Evolutionary conservation across 768 basidiomycete genomes (phyloP).

Genomic region (Lactarius sp.): DNA sequence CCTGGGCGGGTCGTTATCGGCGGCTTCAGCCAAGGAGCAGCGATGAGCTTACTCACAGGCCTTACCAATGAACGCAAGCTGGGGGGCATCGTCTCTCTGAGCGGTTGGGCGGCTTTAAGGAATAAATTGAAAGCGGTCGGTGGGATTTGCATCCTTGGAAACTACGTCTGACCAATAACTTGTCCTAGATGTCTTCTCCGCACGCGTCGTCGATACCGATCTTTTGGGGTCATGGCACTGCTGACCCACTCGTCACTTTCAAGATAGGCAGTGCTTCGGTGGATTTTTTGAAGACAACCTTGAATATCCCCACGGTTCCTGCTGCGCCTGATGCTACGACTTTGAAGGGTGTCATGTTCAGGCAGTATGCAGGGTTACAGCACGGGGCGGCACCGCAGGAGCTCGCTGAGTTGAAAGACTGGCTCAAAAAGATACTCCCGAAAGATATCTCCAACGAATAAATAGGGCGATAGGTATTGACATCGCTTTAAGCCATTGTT

Average conservation of each 20-base stretch:
- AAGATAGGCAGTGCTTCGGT: conserved; percentile 50
- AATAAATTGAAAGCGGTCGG: conserved; percentile 61
- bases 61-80: conserved; percentile 62
- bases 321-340: conserved; percentile 37
- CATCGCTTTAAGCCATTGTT: neutral
- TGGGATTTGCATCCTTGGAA: conserved; percentile 10
- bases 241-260: conserved; percentile 67
- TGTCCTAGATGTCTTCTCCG: conserved; percentile 52
- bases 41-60: conserved; percentile 72
- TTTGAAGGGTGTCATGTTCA: conserved; percentile 58
- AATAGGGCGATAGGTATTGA: neutral
- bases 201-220: conserved; percentile 62
- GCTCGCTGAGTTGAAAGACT: conserved; percentile 62
- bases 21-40: conserved; percentile 85
- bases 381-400: conserved; percentile 66
- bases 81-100: conserved; percentile 67
- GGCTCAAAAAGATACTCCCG: conserved; percentile 60
- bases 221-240: conserved; percentile 83
- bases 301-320: conserved; percentile 40
- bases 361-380: conserved; percentile 58
- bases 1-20: conserved; percentile 74
- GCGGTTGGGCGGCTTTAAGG: conserved; percentile 73
- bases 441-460: conserved; percentile 37
- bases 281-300: conserved; percentile 47
- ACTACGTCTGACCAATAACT: neutral